Conservation (phyloP, 768 basidiomycete genomes). For the Cyclocybe aegerita region DNA sequence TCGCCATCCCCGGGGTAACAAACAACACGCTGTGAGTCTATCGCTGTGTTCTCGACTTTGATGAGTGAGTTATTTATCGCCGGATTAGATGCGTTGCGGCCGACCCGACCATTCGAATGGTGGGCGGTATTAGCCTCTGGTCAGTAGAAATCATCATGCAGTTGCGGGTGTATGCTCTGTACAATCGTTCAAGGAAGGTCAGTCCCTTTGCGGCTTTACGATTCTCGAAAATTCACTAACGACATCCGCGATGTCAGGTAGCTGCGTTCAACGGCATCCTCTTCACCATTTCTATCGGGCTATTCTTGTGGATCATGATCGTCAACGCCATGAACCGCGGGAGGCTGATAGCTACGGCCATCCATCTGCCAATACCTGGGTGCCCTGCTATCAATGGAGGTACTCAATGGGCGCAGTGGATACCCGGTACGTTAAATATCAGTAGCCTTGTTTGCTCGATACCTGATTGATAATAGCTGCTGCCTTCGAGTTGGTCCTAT, state of each 20-base stretch:
- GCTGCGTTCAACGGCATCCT: slow-evolving; percentile 37
- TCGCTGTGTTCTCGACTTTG: too few relatives aligned
- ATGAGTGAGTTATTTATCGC: background rate
- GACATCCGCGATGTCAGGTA: slow-evolving; percentile 20
- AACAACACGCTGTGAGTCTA: slow-evolving; percentile 32
- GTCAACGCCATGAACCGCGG: slow-evolving; percentile 34
- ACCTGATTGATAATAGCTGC: slow-evolving; percentile 26
- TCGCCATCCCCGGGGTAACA: slow-evolving; percentile 35
- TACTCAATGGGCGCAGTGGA: slow-evolving; percentile 44
- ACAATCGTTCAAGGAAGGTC: slow-evolving; percentile 37
- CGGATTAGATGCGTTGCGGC: slow-evolving; percentile 39
- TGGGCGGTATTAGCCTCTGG: slow-evolving; percentile 46
- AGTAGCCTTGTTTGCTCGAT: background rate
- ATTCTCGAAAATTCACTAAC: background rate
- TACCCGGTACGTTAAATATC: slow-evolving; percentile 31
- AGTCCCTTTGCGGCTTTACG: background rate
- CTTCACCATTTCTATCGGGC: slow-evolving; percentile 40
- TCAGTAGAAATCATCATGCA: slow-evolving; percentile 50
- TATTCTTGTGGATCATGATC: slow-evolving; percentile 40
- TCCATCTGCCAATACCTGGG: slow-evolving; percentile 38
- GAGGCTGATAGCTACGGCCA: slow-evolving; percentile 32
- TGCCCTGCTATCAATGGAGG: slow-evolving; percentile 41
- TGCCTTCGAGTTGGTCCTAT: slow-evolving; percentile 40
- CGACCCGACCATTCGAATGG: slow-evolving; percentile 41
- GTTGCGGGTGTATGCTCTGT: slow-evolving; percentile 44